A percentile compares a stretch with the other conserved stretches of the same genome.
phyloP scores from a whole-genome alignment of 257 asterid genomes.

The Nicotiana sylvestris region DNA sequence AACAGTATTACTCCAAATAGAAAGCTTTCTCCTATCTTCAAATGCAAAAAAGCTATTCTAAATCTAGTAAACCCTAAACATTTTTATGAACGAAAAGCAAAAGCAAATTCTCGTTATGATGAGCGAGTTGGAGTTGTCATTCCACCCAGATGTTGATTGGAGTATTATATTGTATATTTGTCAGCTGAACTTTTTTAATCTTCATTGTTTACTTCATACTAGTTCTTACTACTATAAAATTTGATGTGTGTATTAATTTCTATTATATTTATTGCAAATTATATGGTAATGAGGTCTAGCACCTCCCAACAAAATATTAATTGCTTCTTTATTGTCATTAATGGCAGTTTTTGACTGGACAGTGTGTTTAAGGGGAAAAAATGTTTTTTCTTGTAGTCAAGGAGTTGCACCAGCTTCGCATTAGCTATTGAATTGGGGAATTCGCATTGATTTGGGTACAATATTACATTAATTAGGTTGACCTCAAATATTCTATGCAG shows the following conservation, averaged over 20 bases:
- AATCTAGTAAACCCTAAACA: background rate
- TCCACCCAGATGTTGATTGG: no score
- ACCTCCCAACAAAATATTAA: background rate
- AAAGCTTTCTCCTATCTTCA: background rate
- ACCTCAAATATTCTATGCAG: background rate
- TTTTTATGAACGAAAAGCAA: no score
- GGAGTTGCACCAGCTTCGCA: background rate
- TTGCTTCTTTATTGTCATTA: background rate
- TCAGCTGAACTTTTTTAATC: no score
- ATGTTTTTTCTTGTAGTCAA: background rate
- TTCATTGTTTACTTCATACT: no score
- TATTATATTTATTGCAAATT: background rate
- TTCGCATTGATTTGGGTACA: background rate
- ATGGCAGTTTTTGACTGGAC: background rate
- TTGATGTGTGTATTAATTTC: no score
- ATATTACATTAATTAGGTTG: background rate
- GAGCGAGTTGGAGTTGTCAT: no score
- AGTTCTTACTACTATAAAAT: no score
- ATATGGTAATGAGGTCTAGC: background rate
- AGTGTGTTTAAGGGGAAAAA: no score
- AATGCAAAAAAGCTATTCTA: background rate
- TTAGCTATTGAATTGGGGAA: background rate
- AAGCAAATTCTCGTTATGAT: no score
- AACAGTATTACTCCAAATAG: background rate
- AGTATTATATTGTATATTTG: no score